A percentile compares a stretch with the other conserved stretches of the same genome.
Evolutionary conservation across 495 filamentous ascomycete species (phyloP).

Genomic region (Penicillium cosmopolitanum): DNA sequence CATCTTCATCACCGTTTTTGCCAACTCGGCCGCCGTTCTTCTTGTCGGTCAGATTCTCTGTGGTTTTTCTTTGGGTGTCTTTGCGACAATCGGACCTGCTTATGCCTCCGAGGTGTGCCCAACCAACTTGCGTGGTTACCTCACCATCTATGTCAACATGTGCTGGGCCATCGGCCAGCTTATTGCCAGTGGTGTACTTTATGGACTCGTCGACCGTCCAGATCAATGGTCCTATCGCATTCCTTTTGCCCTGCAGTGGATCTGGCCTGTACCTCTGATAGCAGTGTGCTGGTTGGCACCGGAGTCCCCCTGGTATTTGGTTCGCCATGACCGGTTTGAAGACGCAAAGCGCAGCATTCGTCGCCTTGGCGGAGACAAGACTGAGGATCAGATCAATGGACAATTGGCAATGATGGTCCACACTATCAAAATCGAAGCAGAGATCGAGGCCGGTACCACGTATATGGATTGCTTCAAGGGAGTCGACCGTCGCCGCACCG

Average conservation of each 20-base stretch:
- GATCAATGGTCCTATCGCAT: slow-evolving; percentile 55
- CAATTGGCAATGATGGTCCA: slow-evolving; percentile 62
- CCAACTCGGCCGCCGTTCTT: slow-evolving; percentile 42
- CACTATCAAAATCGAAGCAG: slow-evolving; percentile 62
- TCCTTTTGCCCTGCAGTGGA: slow-evolving; percentile 67
- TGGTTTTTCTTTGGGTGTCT: slow-evolving; percentile 56
- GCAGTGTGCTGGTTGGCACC: slow-evolving; percentile 60
- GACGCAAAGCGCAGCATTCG: slow-evolving; percentile 46
- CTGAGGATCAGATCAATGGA: slow-evolving; percentile 44
- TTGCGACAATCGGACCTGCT: slow-evolving; percentile 59
- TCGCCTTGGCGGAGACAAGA: slow-evolving; percentile 53
- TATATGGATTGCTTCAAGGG: slow-evolving; percentile 75
- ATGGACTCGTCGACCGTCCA: slow-evolving; percentile 43
- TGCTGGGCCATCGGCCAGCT: slow-evolving; percentile 72
- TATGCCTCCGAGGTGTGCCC: slow-evolving; percentile 68
- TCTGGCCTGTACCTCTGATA: slow-evolving; percentile 64
- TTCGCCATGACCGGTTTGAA: slow-evolving; percentile 57
- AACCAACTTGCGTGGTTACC: slow-evolving; percentile 56
- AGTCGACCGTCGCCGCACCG: slow-evolving; percentile 68
- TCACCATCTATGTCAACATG: slow-evolving; percentile 65
- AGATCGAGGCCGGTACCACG: slow-evolving; percentile 58
- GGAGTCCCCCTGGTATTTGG: slow-evolving; percentile 67
- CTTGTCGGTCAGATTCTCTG: slow-evolving; percentile 49
- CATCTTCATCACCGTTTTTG: slow-evolving; percentile 60
- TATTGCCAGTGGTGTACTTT: slow-evolving; percentile 56